These are phyloP conservation scores for Picea glauca DNA, from an alignment of 75 land plant genomes.

Conservation along the genomic window DNA sequence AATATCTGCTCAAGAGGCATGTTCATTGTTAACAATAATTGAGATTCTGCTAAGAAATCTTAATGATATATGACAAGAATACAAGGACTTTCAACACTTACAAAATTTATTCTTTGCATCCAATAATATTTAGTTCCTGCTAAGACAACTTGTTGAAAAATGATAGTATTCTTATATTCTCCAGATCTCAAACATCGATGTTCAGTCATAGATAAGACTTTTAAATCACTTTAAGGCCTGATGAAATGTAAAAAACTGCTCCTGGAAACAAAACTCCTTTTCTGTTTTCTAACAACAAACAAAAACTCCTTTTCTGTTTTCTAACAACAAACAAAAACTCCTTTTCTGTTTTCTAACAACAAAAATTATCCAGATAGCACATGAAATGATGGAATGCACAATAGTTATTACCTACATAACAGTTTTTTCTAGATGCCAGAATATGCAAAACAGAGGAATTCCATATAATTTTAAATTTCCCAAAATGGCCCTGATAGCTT, in stretches of 20 bases:
- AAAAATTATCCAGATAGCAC: too few relatives aligned
- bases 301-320: too few relatives aligned
- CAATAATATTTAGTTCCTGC: not conserved
- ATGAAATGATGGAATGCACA: too few relatives aligned
- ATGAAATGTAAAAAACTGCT: not conserved
- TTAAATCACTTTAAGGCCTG: not conserved
- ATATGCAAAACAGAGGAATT: not conserved
- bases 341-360: too few relatives aligned
- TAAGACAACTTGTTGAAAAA: not conserved
- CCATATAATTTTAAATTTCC: not conserved
- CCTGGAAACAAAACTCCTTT: too few relatives aligned
- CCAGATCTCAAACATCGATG: not conserved
- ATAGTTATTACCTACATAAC: not conserved
- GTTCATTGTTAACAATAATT: not conserved
- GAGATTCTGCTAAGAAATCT: not conserved
- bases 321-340: too few relatives aligned
- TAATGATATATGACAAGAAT: too few relatives aligned
- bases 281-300: too few relatives aligned
- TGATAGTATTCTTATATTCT: not conserved
- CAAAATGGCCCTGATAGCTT: not conserved
- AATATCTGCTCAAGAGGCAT: conserved; percentile 35
- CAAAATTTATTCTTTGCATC: too few relatives aligned
- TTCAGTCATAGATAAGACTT: not conserved
- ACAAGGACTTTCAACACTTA: too few relatives aligned
- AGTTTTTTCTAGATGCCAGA: not conserved